Percentiles rank a stretch among this genome's conserved stretches.
phyloP scores from a whole-genome alignment of 2,329 filamentous ascomycete species.

The Talaromyces marneffei region DNA sequence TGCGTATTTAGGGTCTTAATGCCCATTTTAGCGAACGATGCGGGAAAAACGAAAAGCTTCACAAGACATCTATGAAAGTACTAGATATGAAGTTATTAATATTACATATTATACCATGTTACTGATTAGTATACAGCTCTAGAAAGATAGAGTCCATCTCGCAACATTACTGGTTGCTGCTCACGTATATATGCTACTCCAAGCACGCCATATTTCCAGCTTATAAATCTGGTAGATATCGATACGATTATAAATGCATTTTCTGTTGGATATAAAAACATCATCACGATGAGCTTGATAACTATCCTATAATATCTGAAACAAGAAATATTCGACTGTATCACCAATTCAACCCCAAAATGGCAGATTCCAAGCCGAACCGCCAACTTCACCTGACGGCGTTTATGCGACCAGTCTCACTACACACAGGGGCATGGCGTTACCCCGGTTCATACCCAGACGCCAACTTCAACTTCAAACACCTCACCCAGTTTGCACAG shows the following conservation, averaged over 20 bases:
- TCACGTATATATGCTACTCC: not conserved
- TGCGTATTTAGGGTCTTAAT: not conserved
- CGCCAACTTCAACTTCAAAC: slow-evolving; percentile 53
- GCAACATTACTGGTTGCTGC: not conserved
- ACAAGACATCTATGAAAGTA: not conserved
- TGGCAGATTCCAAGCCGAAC: slow-evolving; percentile 3
- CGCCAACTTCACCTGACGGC: slow-evolving; percentile 50
- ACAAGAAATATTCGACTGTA: not conserved
- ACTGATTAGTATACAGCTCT: not conserved
- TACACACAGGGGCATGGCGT: slow-evolving; percentile 54
- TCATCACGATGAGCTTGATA: not conserved
- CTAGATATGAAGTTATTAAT: not conserved
- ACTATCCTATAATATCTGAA: not conserved
- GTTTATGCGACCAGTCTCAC: slow-evolving; percentile 54
- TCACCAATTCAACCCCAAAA: not conserved
- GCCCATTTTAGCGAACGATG: not conserved
- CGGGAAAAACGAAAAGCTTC: not conserved
- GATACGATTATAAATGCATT: slow-evolving; percentile 1
- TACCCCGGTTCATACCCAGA: slow-evolving; percentile 52
- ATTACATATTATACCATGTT: not conserved
- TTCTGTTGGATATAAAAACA: not conserved
- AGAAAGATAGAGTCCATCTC: not conserved
- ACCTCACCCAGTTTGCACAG: slow-evolving; percentile 50
- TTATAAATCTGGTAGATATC: not conserved
- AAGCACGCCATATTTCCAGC: slow-evolving; percentile 1